These are phyloP conservation scores for Striga asiatica DNA, from an alignment of 257 asterid genomes.

Conservation along the genomic window DNA sequence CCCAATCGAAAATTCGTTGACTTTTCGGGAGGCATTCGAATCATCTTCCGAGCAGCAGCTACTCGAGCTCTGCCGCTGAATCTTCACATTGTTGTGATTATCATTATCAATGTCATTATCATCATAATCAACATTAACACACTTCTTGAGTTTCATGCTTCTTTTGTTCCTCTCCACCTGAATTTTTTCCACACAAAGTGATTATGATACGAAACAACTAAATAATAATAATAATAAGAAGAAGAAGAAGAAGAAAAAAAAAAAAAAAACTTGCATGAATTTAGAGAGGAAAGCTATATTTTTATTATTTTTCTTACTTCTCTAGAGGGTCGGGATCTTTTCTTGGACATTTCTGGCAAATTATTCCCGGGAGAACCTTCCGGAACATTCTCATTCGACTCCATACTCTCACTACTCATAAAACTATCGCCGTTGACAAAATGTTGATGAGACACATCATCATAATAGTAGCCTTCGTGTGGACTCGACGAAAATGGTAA, in stretches of 20 bases:
- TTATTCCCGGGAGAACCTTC: too few species aligned
- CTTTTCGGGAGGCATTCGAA: slow-evolving; percentile 22
- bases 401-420: slow-evolving; percentile 24
- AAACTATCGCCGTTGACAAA: slow-evolving; percentile 9
- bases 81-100: background rate
- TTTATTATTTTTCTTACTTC: slow-evolving; percentile 18
- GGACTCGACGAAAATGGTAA: slow-evolving; percentile 15
- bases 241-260: background rate
- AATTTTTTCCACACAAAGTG: slow-evolving; percentile 4
- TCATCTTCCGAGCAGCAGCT: slow-evolving; percentile 29
- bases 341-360: slow-evolving; percentile 23
- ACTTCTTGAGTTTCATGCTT: slow-evolving; percentile 23
- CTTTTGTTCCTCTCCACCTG: slow-evolving; percentile 34
- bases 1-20: slow-evolving; percentile 14
- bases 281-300: too few species aligned
- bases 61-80: slow-evolving; percentile 24
- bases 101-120: slow-evolving; percentile 2
- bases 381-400: slow-evolving; percentile 15
- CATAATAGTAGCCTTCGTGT: slow-evolving; percentile 16
- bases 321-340: slow-evolving; percentile 28
- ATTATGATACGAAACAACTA: background rate
- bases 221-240: background rate
- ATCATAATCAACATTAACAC: slow-evolving; percentile 15
- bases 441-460: slow-evolving; percentile 14
- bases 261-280: too few species aligned